Base-by-base conservation (phyloP, 495 filamentous ascomycete species). In the Annulohypoxylon stygium region DNA sequence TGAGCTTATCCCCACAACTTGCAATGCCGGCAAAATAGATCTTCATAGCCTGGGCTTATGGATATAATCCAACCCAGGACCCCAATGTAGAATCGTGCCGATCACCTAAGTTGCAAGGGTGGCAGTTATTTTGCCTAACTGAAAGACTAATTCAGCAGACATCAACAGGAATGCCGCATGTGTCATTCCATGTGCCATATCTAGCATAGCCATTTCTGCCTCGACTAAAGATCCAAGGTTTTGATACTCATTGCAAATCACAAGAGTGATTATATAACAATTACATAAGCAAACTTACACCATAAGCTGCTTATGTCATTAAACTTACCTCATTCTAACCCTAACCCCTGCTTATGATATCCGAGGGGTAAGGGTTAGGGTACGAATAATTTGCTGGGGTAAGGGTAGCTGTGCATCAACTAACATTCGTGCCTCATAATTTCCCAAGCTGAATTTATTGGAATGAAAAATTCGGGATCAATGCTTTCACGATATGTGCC, bases 21-120 rank as follows among this genome's bases (percentile, higher is more conserved):
- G 20, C 16, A 62, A 50, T 72, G 63, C 69, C 69, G 63, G 63
- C 39, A 72, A 72, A 72, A 63, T 72, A 58, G 48, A 50, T 51
- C 63, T 61, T 18, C 16, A 58, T 67, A 59, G 8, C 50, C 63
- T 67, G 16, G 57, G 58, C 47, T 63, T 58, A 48, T 45, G 57
- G 50, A 41, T 54, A 53, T 54, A 51, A 10, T 43, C 20, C 36
- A 60, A 60, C 36, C 2, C 39, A 41, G 2, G 36, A 11, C n/a
- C 26, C 30, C 39, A 58, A 55, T 58, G 20, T 37, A 30, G 14
- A n/a, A 26, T 30, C 25, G 5, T 62, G 58, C 39, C 30, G 50
- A 72, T 72, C 63, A 58, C 25, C 63, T 16, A 12, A 6, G 25
- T 36, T 37, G 61, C 69, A 65, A 33, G 69, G 69, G 26, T 62